phyloP scores from a whole-genome alignment of 2,329 filamentous ascomycete genomes.

The Hypocrella siamensis region DNA sequence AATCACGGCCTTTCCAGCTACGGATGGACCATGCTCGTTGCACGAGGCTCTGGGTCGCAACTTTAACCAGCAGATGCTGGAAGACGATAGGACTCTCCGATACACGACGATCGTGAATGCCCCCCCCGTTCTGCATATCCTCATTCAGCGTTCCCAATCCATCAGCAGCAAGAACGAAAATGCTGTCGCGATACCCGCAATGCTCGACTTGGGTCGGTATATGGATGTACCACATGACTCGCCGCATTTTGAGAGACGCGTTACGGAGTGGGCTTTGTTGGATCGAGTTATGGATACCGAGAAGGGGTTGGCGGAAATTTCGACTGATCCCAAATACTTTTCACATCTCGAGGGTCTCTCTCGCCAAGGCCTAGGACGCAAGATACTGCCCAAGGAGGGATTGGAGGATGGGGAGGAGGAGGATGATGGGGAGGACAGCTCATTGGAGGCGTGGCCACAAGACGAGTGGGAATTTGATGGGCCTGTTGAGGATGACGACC shows the following conservation, averaged over 20 bases:
- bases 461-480: constrained; percentile 24
- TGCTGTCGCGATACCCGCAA: constrained; percentile 64
- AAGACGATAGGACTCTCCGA: constrained; percentile 42
- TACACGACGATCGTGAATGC: constrained; percentile 61
- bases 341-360: too few relatives aligned
- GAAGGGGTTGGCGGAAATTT: constrained; percentile 15
- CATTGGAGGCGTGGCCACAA: constrained; percentile 3
- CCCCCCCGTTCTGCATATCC: constrained; percentile 76
- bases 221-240: constrained; percentile 51
- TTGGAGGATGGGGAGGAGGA: too few relatives aligned
- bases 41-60: constrained; percentile 75
- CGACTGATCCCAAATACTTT: constrained; percentile 11
- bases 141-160: constrained; percentile 70
- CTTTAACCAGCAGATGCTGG: constrained; percentile 66
- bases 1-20: constrained; percentile 43
- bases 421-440: too few relatives aligned
- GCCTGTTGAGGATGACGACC: constrained; percentile 17
- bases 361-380: too few relatives aligned
- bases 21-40: constrained; percentile 41
- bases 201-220: constrained; percentile 77
- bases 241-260: constrained; percentile 45
- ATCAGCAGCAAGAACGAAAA: constrained; percentile 62
- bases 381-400: too few relatives aligned
- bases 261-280: constrained; percentile 62
- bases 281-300: constrained; percentile 42